These are phyloP conservation scores for Theileria parva DNA, from an alignment of 169 alveolate genomes.

Conservation along the genomic window DNA sequence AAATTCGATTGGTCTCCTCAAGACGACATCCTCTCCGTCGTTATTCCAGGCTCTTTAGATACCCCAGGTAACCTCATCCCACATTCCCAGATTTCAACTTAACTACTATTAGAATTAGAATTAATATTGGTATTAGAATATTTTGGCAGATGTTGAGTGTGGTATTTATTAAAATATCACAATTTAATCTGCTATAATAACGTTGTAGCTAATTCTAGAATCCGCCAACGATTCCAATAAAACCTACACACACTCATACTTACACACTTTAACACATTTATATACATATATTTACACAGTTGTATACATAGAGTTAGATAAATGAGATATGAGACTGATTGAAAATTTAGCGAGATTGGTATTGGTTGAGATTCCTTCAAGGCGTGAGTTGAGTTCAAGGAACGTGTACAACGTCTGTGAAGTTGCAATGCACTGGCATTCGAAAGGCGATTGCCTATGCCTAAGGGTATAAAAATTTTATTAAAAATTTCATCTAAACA, in stretches of 20 bases:
- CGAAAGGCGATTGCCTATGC: slow-evolving; percentile 86
- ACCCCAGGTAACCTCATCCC: slow-evolving; percentile 79
- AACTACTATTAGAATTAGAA: too few species aligned
- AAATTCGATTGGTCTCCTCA: slow-evolving; percentile 89
- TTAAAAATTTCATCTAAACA: too few species aligned
- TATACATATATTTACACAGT: not conserved
- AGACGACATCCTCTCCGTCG: slow-evolving; percentile 84
- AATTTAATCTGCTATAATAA: slow-evolving; percentile 5
- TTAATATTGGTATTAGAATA: too few species aligned
- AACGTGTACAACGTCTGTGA: slow-evolving; percentile 83
- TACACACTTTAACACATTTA: not conserved
- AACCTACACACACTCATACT: not conserved
- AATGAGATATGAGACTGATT: not conserved
- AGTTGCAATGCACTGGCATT: slow-evolving; percentile 88
- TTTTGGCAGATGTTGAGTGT: slow-evolving; percentile 12
- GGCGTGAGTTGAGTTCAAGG: slow-evolving; percentile 86
- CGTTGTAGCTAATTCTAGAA: not conserved
- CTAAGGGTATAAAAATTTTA: slow-evolving; percentile 62
- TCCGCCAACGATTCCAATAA: not conserved
- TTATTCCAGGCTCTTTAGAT: slow-evolving; percentile 85
- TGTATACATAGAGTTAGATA: too few species aligned
- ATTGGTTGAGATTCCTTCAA: slow-evolving; percentile 81
- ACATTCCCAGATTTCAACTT: too few species aligned
- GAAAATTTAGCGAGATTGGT: slow-evolving; percentile 69
- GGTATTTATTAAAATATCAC: slow-evolving; percentile 1